Percentiles rank a stretch among this genome's conserved stretches.
Conservation (phyloP, 345 rosid species). For the Acer negundo region DNA sequence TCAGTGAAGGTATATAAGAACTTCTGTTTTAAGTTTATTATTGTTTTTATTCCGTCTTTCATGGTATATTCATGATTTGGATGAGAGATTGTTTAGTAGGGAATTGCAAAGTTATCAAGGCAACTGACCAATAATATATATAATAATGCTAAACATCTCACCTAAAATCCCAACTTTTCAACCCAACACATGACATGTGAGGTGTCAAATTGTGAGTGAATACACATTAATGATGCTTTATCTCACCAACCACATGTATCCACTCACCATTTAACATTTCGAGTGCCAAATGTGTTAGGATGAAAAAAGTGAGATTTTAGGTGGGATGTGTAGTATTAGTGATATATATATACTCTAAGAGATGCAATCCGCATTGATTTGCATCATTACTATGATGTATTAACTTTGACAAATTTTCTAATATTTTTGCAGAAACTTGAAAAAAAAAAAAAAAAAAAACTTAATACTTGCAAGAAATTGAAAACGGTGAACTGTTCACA, state of each 20-base stretch:
- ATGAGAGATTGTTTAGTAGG: not conserved
- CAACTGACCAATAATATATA: too few relatives aligned
- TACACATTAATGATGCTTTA: too few relatives aligned
- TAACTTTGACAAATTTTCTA: constrained; percentile 1
- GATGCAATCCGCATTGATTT: not conserved
- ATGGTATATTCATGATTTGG: not conserved
- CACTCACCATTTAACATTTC: too few relatives aligned
- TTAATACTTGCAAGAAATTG: not conserved
- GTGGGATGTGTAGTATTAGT: too few relatives aligned
- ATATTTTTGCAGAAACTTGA: not conserved
- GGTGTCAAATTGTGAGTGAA: too few relatives aligned
- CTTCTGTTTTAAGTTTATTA: constrained; percentile 15
- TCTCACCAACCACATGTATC: too few relatives aligned
- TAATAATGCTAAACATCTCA: not conserved
- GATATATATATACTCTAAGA: too few relatives aligned
- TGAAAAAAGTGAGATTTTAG: not conserved
- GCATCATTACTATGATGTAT: not conserved
- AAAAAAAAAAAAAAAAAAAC: not conserved
- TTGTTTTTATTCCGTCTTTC: not conserved
- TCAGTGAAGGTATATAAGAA: constrained; percentile 65
- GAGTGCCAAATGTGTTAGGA: not conserved
- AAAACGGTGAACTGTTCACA: not conserved
- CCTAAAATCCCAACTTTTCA: too few relatives aligned
- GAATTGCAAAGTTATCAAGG: not conserved
- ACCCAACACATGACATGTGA: too few relatives aligned